These are phyloP conservation scores for Bacterosira constricta DNA, from an alignment of 108 stramenopile genomes.

Conservation along the genomic window DNA sequence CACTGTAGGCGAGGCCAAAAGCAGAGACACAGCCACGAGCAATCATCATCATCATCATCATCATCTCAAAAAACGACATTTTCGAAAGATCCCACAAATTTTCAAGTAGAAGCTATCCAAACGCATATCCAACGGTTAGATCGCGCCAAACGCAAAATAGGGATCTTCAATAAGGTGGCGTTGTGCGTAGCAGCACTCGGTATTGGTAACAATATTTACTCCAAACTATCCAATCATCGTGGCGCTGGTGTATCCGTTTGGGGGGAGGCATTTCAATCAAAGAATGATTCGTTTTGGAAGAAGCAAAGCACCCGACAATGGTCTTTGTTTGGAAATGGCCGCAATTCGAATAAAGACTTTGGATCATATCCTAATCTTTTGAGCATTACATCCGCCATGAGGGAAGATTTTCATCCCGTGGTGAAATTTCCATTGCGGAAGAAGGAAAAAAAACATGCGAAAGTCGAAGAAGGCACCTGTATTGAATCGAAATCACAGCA, in stretches of 20 bases:
- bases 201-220: conserved; percentile 8
- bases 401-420: conserved; percentile 69
- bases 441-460: background rate
- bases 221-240: background rate
- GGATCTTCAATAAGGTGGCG: conserved; percentile 3
- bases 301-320: background rate
- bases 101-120: background rate
- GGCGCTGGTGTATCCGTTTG: background rate
- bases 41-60: background rate
- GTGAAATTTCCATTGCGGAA: conserved; percentile 52
- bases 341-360: conserved; percentile 17
- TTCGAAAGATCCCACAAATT: background rate
- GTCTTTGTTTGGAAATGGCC: background rate
- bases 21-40: background rate
- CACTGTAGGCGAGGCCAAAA: conserved; percentile 7
- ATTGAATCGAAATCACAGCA: conserved; percentile 10
- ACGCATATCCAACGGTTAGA: conserved; percentile 10
- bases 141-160: conserved; percentile 5
- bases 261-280: conserved; percentile 2
- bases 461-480: background rate
- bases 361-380: conserved; percentile 73
- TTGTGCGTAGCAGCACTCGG: background rate
- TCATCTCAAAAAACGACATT: background rate
- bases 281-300: background rate
- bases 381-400: conserved; percentile 55